These are phyloP conservation scores for Marsdenia floribunda DNA, from an alignment of 257 asterid genomes.

Conservation along the genomic window DNA sequence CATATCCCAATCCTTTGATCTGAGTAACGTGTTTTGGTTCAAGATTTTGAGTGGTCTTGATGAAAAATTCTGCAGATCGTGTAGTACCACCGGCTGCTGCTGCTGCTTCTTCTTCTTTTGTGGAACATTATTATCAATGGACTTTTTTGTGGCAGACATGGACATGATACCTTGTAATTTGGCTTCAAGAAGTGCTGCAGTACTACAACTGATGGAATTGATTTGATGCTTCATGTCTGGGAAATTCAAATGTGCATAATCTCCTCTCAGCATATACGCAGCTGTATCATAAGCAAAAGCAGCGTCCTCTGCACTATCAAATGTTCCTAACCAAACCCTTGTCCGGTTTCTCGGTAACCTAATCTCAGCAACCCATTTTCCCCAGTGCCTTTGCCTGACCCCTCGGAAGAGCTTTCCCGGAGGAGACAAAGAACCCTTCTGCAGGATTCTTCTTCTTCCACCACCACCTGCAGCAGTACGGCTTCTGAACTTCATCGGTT, in stretches of 20 bases:
- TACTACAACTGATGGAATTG: conserved; percentile 27
- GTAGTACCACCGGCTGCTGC: not conserved
- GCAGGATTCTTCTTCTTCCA: conserved; percentile 19
- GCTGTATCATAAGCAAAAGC: conserved; percentile 61
- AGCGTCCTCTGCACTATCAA: conserved; percentile 57
- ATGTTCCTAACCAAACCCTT: conserved; percentile 60
- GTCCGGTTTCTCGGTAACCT: conserved; percentile 48
- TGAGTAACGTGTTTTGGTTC: not conserved
- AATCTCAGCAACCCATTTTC: conserved; percentile 66
- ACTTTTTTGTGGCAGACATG: conserved; percentile 19
- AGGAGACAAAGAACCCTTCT: conserved; percentile 12
- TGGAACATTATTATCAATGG: not conserved
- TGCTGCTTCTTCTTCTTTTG: not conserved
- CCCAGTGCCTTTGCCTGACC: conserved; percentile 62
- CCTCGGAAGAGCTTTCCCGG: conserved; percentile 55
- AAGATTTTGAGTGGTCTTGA: not conserved
- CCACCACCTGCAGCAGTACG: too few species aligned
- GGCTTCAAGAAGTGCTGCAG: conserved; percentile 49
- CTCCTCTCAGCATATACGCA: conserved; percentile 52
- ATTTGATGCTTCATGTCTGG: conserved; percentile 44
- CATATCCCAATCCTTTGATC: conserved; percentile 17
- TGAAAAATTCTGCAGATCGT: too few species aligned
- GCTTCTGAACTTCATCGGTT: conserved; percentile 42
- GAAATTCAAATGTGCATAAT: conserved; percentile 49
- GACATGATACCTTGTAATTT: conserved; percentile 32